Base-by-base conservation (phyloP, 768 basidiomycete species). In the Tylopilus cervinicoccineus region DNA sequence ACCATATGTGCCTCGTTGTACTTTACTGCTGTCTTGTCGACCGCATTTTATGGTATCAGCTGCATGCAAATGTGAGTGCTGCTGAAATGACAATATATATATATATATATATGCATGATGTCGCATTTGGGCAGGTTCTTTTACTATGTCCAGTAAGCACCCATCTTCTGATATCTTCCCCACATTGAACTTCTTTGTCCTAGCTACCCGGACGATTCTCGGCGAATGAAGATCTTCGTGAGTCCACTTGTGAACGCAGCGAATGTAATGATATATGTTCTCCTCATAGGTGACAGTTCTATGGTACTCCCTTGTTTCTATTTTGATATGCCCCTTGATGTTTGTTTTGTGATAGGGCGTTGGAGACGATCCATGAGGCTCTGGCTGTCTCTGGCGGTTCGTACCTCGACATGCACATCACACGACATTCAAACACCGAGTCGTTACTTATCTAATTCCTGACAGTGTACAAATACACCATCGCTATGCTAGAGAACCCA, bases 1-100 rank as follows among this genome's bases (percentile, higher is more conserved):
- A n/a, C n/a, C n/a, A n/a, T n/a, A n/a, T 54, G 41, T 6, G 38
- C 24, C 4, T 7, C 45, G 1, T 8, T 48, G 20, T 54, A 32
- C 38, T 28, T 48, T 11, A 9, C 32, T 22, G 8, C 11, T 11
- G 0, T 54, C 14, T 1, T 45, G 3, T 29, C 41, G 8, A 41
- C 52, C 2, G 28, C 19, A 2, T 4, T 54, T 37, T 54, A 54
- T 1, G 52, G 45, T 6, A 7, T 45, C 6, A 24, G 43, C 2
- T 54, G 53, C 11, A 45, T 54, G 52, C 53, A 54, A 49, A 48
- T 43, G 53, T 54, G 24, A 45, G 52, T 22, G 10, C 12, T n/a
- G 20, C 29, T 31, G 1, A 11, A 23, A 8, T 4, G 12, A 17
- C 14, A 1, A 6, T 14, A 2, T n/a, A n/a, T n/a, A n/a, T n/a